Percentiles rank a stretch among this genome's conserved stretches.
Conservation (phyloP, 441 rosid genomes). For the Adansonia madagascariensis region DNA sequence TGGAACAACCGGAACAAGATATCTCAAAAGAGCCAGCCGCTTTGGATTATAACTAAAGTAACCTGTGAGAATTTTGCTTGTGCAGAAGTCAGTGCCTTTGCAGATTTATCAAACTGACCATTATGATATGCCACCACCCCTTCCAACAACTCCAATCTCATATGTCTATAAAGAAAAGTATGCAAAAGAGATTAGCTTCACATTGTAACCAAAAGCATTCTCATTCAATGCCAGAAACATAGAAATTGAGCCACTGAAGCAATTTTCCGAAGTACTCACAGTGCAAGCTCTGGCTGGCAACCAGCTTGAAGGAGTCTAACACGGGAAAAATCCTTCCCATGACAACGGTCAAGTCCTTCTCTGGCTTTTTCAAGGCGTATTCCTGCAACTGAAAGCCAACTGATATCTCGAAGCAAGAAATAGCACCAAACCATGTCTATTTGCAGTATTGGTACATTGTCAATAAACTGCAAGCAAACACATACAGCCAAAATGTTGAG, state of each 20-base stretch:
- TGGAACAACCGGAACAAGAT: not conserved
- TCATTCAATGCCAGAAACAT: not conserved
- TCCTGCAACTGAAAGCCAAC: slow-evolving; percentile 78
- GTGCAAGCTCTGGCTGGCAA: slow-evolving; percentile 67
- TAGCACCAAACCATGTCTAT: slow-evolving; percentile 98
- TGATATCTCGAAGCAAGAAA: slow-evolving; percentile 83
- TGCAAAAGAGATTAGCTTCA: slow-evolving; percentile 24
- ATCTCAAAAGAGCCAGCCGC: slow-evolving; percentile 6
- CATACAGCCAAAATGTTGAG: slow-evolving; percentile 19
- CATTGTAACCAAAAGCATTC: slow-evolving; percentile 23
- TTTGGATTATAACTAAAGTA: slow-evolving; percentile 26
- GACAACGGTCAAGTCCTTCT: slow-evolving; percentile 83
- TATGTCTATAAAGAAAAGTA: slow-evolving; percentile 48
- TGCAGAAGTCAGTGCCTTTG: slow-evolving; percentile 66
- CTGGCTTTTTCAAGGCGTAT: slow-evolving; percentile 77
- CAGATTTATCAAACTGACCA: slow-evolving; percentile 65
- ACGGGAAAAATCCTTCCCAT: slow-evolving; percentile 85
- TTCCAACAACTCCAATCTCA: slow-evolving; percentile 88
- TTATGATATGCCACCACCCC: slow-evolving; percentile 90
- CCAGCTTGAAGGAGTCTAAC: slow-evolving; percentile 81
- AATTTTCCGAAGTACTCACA: slow-evolving; percentile 51
- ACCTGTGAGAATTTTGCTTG: slow-evolving; percentile 72
- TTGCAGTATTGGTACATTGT: slow-evolving; percentile 83
- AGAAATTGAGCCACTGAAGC: slow-evolving; percentile 13
- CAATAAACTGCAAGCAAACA: slow-evolving; percentile 61